Evolutionary conservation across 2,329 filamentous ascomycete species (phyloP).

Genomic region (Aureobasidium melanogenum): DNA sequence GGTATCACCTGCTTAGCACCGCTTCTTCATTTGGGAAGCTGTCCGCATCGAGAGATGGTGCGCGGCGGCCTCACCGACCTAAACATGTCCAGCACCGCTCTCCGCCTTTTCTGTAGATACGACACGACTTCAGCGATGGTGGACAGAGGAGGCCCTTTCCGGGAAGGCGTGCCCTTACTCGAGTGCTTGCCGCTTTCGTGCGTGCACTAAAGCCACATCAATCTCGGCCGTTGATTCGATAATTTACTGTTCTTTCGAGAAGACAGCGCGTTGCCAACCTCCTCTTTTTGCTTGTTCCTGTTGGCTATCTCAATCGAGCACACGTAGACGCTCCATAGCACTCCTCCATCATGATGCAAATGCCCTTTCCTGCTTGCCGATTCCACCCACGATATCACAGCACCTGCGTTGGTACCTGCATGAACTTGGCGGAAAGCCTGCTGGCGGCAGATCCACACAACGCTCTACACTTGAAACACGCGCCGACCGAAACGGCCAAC

Average conservation of each 20-base stretch:
- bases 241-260: not conserved
- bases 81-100: not conserved
- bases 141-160: not conserved
- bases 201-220: slow-evolving; percentile 2
- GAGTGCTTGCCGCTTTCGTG: slow-evolving; percentile 6
- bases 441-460: slow-evolving; percentile 8
- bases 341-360: not conserved
- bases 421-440: not conserved
- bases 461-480: slow-evolving; percentile 7
- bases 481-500: slow-evolving; percentile 3
- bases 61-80: slow-evolving; percentile 1
- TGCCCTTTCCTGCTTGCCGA: not conserved
- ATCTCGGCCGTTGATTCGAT: slow-evolving; percentile 12
- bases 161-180: not conserved
- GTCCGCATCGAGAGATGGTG: not conserved
- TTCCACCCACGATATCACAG: not conserved
- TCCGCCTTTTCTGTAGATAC: not conserved
- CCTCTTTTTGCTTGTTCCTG: not conserved
- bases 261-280: not conserved
- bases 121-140: not conserved
- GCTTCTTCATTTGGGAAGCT: not conserved
- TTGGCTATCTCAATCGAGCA: not conserved
- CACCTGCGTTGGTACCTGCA: slow-evolving; percentile 8
- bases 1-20: not conserved
- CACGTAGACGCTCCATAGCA: not conserved